Evolutionary conservation across 192 early-diverging fungal species (phyloP), one percentile per base, ranked within the genome.

Genomic region (Irineochytrium annulatum): DNA sequence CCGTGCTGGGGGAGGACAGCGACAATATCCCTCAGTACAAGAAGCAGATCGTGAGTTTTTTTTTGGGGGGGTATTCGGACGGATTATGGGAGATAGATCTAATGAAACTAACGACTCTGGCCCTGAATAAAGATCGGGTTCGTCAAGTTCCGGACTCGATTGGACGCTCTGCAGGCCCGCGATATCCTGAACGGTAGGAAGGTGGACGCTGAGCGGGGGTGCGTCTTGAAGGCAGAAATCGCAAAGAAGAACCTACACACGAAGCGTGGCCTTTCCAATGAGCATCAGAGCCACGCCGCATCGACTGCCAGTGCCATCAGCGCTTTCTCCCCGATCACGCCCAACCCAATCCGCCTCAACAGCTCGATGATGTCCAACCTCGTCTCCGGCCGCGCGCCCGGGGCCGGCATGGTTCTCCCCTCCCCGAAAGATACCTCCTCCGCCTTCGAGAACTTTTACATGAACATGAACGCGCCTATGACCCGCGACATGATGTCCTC

Each of bases 61-160:
- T 55, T 14, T 17, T 6, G 26, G 24, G 73, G n/a, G n/a, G n/a
- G n/a, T n/a, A n/a, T n/a, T n/a, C n/a, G n/a, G n/a, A n/a, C n/a
- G n/a, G n/a, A n/a, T n/a, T n/a, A n/a, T n/a, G n/a, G n/a, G n/a
- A n/a, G n/a, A n/a, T n/a, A n/a, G n/a, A n/a, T n/a, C n/a, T n/a
- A n/a, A n/a, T n/a, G n/a, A n/a, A n/a, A n/a, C n/a, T n/a, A n/a
- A n/a, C n/a, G n/a, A n/a, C n/a, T n/a, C n/a, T n/a, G n/a, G n/a
- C n/a, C n/a, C n/a, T n/a, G n/a, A n/a, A n/a, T n/a, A n/a, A 66
- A 94, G 92, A 98, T 99, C 80, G 97, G 97, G n/a, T 99, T 99
- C 67, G 97, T 93, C 57, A 94, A 97, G 69, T 97, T 99, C 70
- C 86, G 90, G 63, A 85, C 94, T 34, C 84, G 90, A 17, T 65